Conservation (phyloP, 2,329 filamentous ascomycete species). For the Beauveria scarabaeidicola region DNA sequence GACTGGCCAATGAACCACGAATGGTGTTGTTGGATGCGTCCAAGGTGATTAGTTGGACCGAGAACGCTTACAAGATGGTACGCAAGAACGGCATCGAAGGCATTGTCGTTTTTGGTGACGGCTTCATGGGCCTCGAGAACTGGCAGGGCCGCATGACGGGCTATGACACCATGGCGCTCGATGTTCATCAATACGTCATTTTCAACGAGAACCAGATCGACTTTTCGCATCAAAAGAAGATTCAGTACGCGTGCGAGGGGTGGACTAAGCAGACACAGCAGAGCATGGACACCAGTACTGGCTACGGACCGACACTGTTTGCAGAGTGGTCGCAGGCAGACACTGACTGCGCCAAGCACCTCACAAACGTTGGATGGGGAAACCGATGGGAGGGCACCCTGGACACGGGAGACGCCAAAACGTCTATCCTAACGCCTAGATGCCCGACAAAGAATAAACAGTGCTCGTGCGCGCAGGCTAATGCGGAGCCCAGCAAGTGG, state of each 20-base stretch:
- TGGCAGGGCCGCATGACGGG: constrained; percentile 79
- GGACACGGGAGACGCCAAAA: constrained; percentile 53
- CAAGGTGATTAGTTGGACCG: constrained; percentile 72
- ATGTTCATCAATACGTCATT: constrained; percentile 97
- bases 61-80: constrained; percentile 61
- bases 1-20: constrained; percentile 85
- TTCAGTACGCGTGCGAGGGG: constrained; percentile 76
- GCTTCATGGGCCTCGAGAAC: constrained; percentile 82
- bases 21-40: constrained; percentile 64
- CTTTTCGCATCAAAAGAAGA: constrained; percentile 72
- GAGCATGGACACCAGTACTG: constrained; percentile 64
- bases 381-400: constrained; percentile 89
- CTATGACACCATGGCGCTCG: constrained; percentile 69
- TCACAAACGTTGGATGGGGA: constrained; percentile 85
- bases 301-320: constrained; percentile 88
- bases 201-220: constrained; percentile 87
- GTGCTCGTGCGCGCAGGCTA: constrained; percentile 70
- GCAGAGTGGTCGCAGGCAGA: constrained; percentile 98
- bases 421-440: constrained; percentile 57
- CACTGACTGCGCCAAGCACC: constrained; percentile 78
- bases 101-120: constrained; percentile 80
- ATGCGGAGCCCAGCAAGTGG: constrained; percentile 62
- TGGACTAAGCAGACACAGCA: constrained; percentile 74
- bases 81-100: constrained; percentile 67
- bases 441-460: constrained; percentile 60